These are phyloP conservation scores for Apophysomyces sp. DNA, from an alignment of 371 early-diverging fungal genomes.

Conservation along the genomic window DNA sequence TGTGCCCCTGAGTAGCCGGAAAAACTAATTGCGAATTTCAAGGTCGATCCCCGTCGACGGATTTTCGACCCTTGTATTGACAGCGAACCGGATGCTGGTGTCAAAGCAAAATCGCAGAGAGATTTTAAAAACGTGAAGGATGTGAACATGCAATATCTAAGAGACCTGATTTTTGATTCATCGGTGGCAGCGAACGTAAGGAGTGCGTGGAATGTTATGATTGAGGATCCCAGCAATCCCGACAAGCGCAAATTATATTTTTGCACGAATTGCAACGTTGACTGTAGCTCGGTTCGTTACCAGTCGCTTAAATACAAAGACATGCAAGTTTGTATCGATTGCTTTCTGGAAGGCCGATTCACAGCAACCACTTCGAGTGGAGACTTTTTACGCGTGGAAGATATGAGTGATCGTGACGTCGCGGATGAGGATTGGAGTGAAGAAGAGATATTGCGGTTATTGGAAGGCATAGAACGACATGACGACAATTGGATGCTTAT, in stretches of 20 bases:
- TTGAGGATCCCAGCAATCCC: slow-evolving; percentile 30
- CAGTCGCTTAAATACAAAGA: slow-evolving; percentile 35
- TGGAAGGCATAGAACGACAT: slow-evolving; percentile 96
- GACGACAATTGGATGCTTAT: slow-evolving; percentile 97
- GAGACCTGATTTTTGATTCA: slow-evolving; percentile 28
- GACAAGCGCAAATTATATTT: slow-evolving; percentile 27
- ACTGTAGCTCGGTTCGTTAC: slow-evolving; percentile 41
- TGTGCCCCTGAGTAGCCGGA: background rate
- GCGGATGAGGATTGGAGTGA: slow-evolving; percentile 80
- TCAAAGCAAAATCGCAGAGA: slow-evolving; percentile 30
- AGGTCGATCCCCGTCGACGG: slow-evolving; percentile 47
- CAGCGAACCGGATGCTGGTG: slow-evolving; percentile 30
- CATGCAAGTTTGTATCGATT: slow-evolving; percentile 35
- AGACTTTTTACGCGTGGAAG: slow-evolving; percentile 44
- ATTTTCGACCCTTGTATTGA: slow-evolving; percentile 44
- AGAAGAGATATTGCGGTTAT: slow-evolving; percentile 87
- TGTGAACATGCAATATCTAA: slow-evolving; percentile 28
- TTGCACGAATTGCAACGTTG: slow-evolving; percentile 31
- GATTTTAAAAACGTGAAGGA: slow-evolving; percentile 19
- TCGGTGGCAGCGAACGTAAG: slow-evolving; percentile 1
- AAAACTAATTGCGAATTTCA: background rate
- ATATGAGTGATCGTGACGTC: slow-evolving; percentile 6
- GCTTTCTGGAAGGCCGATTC: slow-evolving; percentile 45
- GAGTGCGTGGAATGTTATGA: slow-evolving; percentile 22
- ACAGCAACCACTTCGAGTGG: slow-evolving; percentile 33